Evolutionary conservation across 176 grass and related monocot species (phyloP).

Genomic region (Dendrocalamus sinicus): DNA sequence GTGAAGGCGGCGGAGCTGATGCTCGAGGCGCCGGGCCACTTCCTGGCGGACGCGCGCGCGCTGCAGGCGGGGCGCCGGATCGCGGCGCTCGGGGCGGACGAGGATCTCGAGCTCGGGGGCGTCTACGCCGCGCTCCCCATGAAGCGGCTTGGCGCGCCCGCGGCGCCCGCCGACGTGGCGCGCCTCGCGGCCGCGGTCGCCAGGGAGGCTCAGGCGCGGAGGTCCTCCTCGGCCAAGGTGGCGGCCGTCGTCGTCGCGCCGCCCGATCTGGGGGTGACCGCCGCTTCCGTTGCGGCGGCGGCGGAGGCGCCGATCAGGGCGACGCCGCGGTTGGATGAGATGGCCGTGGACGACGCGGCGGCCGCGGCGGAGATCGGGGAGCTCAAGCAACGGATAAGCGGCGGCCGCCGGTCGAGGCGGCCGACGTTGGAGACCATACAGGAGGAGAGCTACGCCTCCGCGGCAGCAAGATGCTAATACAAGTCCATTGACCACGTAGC

Average conservation of each 20-base stretch:
- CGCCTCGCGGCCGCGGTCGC: slow-evolving; percentile 53
- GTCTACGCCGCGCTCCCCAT: slow-evolving; percentile 80
- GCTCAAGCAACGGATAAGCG: slow-evolving; percentile 74
- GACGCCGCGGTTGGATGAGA: slow-evolving; percentile 56
- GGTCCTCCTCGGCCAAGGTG: slow-evolving; percentile 55
- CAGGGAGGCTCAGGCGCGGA: slow-evolving; percentile 46
- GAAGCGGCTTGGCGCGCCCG: slow-evolving; percentile 68
- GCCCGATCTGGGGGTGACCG: slow-evolving; percentile 16
- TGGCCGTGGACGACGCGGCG: slow-evolving; percentile 53
- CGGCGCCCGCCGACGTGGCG: slow-evolving; percentile 54
- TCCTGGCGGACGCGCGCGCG: slow-evolving; percentile 60
- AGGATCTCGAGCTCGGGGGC: slow-evolving; percentile 57
- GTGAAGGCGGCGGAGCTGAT: slow-evolving; percentile 77
- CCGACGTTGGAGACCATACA: slow-evolving; percentile 83
- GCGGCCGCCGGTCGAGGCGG: slow-evolving; percentile 59
- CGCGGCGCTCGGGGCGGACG: slow-evolving; percentile 68
- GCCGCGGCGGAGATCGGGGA: slow-evolving; percentile 62
- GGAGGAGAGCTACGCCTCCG: slow-evolving; percentile 68
- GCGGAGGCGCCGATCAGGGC: background rate
- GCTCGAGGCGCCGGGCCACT: slow-evolving; percentile 82
- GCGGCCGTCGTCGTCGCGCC: slow-evolving; percentile 44
- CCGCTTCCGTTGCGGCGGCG: background rate
- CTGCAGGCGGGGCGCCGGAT: slow-evolving; percentile 66
- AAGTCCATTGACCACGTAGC: background rate
- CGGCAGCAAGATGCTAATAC: slow-evolving; percentile 31